Evolutionary conservation across 306 rosid genomes (phyloP).

Genomic region (Fagus crenata): DNA sequence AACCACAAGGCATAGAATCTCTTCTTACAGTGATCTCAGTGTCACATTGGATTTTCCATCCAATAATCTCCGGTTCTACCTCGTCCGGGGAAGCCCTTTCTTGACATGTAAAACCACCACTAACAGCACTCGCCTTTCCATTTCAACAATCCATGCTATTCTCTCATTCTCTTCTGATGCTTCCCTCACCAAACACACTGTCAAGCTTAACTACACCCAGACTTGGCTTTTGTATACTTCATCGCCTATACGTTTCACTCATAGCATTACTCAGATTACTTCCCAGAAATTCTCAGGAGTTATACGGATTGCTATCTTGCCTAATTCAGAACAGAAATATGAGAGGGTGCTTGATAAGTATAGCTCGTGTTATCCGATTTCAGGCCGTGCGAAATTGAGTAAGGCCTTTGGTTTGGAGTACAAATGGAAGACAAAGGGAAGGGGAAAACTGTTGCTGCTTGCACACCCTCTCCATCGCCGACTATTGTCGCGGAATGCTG

Average conservation of each 20-base stretch:
- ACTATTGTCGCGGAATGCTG: slow-evolving; percentile 38
- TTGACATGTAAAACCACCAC: slow-evolving; percentile 51
- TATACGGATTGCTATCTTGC: slow-evolving; percentile 57
- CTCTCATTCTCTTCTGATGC: slow-evolving; percentile 44
- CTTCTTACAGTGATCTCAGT: slow-evolving; percentile 70
- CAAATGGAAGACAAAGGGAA: slow-evolving; percentile 65
- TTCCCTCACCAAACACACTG: slow-evolving; percentile 58
- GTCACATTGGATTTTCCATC: slow-evolving; percentile 72
- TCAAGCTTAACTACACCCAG: slow-evolving; percentile 66
- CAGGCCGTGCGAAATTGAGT: slow-evolving; percentile 57
- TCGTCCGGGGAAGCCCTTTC: slow-evolving; percentile 85
- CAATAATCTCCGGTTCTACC: slow-evolving; percentile 64
- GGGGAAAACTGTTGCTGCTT: slow-evolving; percentile 74
- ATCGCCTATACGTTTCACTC: slow-evolving; percentile 46
- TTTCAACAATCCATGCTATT: slow-evolving; percentile 66
- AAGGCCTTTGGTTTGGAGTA: slow-evolving; percentile 63
- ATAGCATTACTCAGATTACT: slow-evolving; percentile 39
- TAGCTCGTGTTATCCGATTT: slow-evolving; percentile 73
- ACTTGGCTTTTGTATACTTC: slow-evolving; percentile 78
- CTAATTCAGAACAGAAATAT: slow-evolving; percentile 42
- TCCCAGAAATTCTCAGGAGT: slow-evolving; percentile 60
- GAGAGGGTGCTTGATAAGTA: slow-evolving; percentile 62
- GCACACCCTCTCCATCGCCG: slow-evolving; percentile 87
- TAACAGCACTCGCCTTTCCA: slow-evolving; percentile 42
- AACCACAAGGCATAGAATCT: slow-evolving; percentile 46